Conservation (phyloP, 352 stramenopile genomes). For the Pythium coloratum region DNA sequence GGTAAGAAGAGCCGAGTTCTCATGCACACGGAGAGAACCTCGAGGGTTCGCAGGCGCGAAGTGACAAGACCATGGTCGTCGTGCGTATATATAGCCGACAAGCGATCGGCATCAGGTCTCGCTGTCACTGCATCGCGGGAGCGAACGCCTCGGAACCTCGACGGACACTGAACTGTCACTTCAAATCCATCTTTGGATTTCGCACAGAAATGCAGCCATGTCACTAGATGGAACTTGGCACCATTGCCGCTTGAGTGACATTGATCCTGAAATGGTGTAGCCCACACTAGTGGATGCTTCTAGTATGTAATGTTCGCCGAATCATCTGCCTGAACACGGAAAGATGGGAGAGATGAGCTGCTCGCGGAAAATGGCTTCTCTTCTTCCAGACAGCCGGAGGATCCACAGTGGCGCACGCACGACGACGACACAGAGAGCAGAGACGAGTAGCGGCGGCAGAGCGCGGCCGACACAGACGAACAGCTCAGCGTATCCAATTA, state of each 20-base stretch:
- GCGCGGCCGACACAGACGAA: slow-evolving; percentile 5
- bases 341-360: slow-evolving; percentile 13
- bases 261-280: not conserved
- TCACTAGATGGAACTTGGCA: not conserved
- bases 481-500: not conserved
- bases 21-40: not conserved
- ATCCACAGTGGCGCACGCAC: slow-evolving; percentile 4
- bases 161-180: not conserved
- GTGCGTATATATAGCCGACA: not conserved
- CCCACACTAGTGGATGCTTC: not conserved
- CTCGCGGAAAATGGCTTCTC: slow-evolving; percentile 7
- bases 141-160: no score
- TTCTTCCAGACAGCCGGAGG: not conserved
- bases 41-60: not conserved
- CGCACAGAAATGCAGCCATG: not conserved
- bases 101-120: not conserved
- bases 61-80: not conserved
- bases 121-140: not conserved
- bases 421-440: slow-evolving; percentile 12
- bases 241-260: not conserved
- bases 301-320: not conserved
- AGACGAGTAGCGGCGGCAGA: slow-evolving; percentile 4
- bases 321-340: not conserved
- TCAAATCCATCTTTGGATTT: not conserved
- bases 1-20: not conserved